Evolutionary conservation across 2,329 filamentous ascomycete species (phyloP).

Genomic region (Helicocarpus griseus): DNA sequence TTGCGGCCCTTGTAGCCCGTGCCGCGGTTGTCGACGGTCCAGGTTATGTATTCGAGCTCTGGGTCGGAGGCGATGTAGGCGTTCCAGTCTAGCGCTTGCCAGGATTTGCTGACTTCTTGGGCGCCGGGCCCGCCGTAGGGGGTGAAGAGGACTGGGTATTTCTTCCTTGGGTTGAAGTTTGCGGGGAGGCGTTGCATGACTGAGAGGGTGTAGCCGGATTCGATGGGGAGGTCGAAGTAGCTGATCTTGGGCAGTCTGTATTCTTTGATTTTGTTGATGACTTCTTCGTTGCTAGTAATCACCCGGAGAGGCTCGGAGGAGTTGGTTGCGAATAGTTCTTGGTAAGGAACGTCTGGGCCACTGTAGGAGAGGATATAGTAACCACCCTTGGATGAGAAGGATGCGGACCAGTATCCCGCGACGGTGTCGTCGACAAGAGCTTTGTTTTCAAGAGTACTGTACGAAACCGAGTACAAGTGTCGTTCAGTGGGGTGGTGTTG

Average conservation of each 20-base stretch:
- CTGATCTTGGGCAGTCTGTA: slow-evolving; percentile 57
- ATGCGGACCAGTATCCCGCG: slow-evolving; percentile 53
- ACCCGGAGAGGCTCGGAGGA: slow-evolving; percentile 46
- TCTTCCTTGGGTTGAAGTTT: slow-evolving; percentile 52
- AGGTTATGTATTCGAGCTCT: slow-evolving; percentile 58
- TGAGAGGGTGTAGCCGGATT: slow-evolving; percentile 52
- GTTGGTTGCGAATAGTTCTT: slow-evolving; percentile 53
- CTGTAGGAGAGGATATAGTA: slow-evolving; percentile 58
- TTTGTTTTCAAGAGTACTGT: slow-evolving; percentile 43
- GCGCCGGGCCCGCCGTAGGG: slow-evolving; percentile 60
- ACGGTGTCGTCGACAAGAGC: slow-evolving; percentile 53
- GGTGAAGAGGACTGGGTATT: slow-evolving; percentile 58
- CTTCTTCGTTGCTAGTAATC: slow-evolving; percentile 50
- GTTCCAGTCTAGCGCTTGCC: slow-evolving; percentile 47
- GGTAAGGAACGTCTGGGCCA: slow-evolving; percentile 59
- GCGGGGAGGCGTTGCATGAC: slow-evolving; percentile 57
- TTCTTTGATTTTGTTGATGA: slow-evolving; percentile 46
- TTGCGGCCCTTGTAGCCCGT: slow-evolving; percentile 55
- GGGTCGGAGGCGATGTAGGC: slow-evolving; percentile 58
- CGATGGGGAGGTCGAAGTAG: slow-evolving; percentile 54
- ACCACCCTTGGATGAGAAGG: slow-evolving; percentile 52
- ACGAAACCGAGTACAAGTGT: slow-evolving; percentile 58
- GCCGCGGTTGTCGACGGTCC: slow-evolving; percentile 59
- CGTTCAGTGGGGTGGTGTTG: slow-evolving; percentile 57
- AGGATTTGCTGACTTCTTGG: slow-evolving; percentile 51